Evolutionary conservation across 1,284 basidiomycete genomes (phyloP), one percentile per base, ranked within the genome.

Genomic region (Puccinia horiana): DNA sequence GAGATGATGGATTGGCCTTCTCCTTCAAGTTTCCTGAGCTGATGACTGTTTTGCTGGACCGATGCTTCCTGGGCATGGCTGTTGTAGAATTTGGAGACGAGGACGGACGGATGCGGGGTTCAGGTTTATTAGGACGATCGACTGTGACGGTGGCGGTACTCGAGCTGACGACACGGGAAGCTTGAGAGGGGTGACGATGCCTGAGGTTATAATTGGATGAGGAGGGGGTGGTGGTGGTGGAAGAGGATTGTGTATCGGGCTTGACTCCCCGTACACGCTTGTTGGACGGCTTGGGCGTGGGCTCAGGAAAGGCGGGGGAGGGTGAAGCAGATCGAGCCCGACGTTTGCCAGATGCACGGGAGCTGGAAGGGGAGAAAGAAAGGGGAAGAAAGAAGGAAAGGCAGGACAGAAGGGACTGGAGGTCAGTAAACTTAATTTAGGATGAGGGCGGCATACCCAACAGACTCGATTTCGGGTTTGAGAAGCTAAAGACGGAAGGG

Each of bases 291-390:
- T 81, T 81, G 49, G 70, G 70, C 54, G 70, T 65, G 44, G 79
- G 67, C 56, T 74, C 56, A 75, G 69, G 52, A 44, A 63, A 65
- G 56, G 49, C 61, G 42, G 80, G 73, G 63, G 80, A 76, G 67
- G 80, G 72, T 49, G 80, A 82, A 56, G 72, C 58, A 54, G 73
- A 81, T 74, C 79, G 69, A 73, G 79, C 79, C 79, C 79, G 69
- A 81, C 79, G 79, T 81, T 81, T 81, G 79, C 79, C 80, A 70
- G 80, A 82, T 76, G 72, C 73, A 82, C 70, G 70, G 73, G 80
- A 76, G 73, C 73, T 75, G 26, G 47, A 52, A 37, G n/a, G 47
- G 40, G 37, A 56, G n/a, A 23, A 47, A 76, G 58, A 11, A 58
- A 52, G 49, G 20, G 20, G 42, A 16, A 56, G 49, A 20, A 4